Base-by-base conservation (phyloP, 495 filamentous ascomycete species). In the Aspergillus indologenus region DNA sequence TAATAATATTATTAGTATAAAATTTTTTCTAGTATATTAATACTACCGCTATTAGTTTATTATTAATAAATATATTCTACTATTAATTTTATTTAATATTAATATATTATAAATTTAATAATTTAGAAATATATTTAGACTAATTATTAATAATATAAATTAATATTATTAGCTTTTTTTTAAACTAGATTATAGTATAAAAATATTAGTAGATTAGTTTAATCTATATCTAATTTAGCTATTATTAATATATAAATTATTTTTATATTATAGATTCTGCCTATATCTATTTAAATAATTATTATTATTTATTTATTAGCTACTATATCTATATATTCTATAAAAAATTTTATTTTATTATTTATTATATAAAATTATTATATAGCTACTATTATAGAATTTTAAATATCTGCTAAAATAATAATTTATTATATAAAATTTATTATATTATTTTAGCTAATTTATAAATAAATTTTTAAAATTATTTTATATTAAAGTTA, bases 281-380 rank as follows among this genome's bases (percentile, higher is more conserved):
- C 47, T 51, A 7, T 51, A 26, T 22, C 23, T 51, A 22, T 17
- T 51, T 50, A 50, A 23, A 5, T 50, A 50, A 29, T 29, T 50
- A 50, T 50, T 50, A 19, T 21, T 51, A 21, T 21, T 6, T 22
- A 51, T 22, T 51, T 21, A 51, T 51, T 51, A 22, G 22, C 23
- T 51, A 51, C 14, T 51, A 23, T 21, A 8, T 51, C 20, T 51
- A 51, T 21, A 51, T 21, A 21, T 22, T 51, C 15, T 51, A 51
- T 9, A 29, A 9, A 29, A 29, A 29, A 29, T 9, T 29, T 9
- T 9, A 29, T 3, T 9, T 29, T 4, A 9, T 4, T 29, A 4
- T 29, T 29, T 29, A 20, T 21, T 23, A 22, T 21, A 23, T 21
- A 51, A 21, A 22, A 51, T 51, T 21, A 51, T 51, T 21, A 51